Percentiles rank a stretch among this genome's conserved stretches.
Evolutionary conservation across 495 filamentous ascomycete species (phyloP).

Genomic region (Penicillium diatomitis): DNA sequence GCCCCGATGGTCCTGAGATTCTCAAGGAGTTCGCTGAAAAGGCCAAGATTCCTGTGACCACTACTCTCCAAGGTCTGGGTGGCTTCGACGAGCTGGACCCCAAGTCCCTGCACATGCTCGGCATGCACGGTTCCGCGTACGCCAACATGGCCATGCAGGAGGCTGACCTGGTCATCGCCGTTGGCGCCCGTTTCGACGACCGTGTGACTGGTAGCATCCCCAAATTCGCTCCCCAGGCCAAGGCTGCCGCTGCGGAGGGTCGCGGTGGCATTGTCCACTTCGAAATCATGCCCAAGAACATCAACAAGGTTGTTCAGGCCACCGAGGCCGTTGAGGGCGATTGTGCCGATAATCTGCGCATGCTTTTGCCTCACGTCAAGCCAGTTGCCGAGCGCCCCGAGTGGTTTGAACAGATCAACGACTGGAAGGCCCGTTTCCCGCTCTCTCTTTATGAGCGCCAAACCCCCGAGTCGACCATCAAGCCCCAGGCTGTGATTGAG

Average conservation of each 20-base stretch:
- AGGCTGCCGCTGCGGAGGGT: constrained; percentile 45
- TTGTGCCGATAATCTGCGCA: constrained; percentile 54
- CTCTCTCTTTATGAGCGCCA: constrained; percentile 66
- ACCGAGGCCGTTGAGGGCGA: constrained; percentile 56
- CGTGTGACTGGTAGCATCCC: constrained; percentile 47
- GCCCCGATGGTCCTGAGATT: constrained; percentile 42
- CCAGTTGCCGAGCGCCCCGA: constrained; percentile 54
- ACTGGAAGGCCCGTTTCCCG: constrained; percentile 83
- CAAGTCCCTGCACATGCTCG: constrained; percentile 54
- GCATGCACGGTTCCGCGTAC: constrained; percentile 57
- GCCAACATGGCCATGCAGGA: constrained; percentile 60
- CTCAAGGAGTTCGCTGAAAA: constrained; percentile 50
- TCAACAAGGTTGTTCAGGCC: constrained; percentile 57
- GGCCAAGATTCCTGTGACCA: constrained; percentile 51
- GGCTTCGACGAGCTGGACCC: constrained; percentile 51
- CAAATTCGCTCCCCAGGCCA: constrained; percentile 50
- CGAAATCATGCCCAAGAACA: constrained; percentile 57
- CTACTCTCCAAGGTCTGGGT: constrained; percentile 57
- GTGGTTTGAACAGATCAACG: constrained; percentile 83
- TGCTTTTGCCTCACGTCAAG: constrained; percentile 62
- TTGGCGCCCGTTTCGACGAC: constrained; percentile 58
- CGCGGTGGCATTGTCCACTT: constrained; percentile 57
- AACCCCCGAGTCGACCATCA: constrained; percentile 62
- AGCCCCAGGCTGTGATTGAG: constrained; percentile 83
- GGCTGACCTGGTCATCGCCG: constrained; percentile 52